A percentile compares a stretch with the other conserved stretches of the same genome.
Evolutionary conservation across 352 stramenopile genomes (phyloP).

Genomic region (Phytophthora litchii): DNA sequence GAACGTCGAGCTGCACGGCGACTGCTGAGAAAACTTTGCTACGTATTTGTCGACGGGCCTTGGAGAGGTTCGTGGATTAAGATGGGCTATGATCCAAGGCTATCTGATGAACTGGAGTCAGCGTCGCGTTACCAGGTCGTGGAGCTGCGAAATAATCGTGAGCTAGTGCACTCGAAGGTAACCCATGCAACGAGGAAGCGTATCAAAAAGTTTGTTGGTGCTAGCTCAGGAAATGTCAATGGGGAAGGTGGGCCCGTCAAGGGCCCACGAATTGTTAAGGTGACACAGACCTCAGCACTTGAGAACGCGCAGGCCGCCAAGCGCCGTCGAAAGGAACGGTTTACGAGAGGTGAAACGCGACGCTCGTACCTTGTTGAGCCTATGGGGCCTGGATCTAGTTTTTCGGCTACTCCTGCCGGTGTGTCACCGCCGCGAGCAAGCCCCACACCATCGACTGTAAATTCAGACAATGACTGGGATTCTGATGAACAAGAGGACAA

Average conservation of each 20-base stretch:
- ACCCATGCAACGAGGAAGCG: constrained; percentile 71
- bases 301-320: constrained; percentile 72
- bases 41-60: constrained; percentile 84
- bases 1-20: constrained; percentile 68
- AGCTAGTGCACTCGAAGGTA: constrained; percentile 82
- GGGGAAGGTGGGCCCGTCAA: constrained; percentile 56
- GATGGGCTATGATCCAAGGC: constrained; percentile 80
- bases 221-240: constrained; percentile 29
- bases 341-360: constrained; percentile 64
- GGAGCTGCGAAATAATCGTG: constrained; percentile 80
- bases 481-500: constrained; percentile 50
- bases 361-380: constrained; percentile 66
- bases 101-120: constrained; percentile 30
- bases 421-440: constrained; percentile 17
- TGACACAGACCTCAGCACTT: constrained; percentile 71
- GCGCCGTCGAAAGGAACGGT: constrained; percentile 69
- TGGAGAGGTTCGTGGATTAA: constrained; percentile 85
- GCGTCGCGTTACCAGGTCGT: constrained; percentile 76
- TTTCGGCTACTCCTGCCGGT: constrained; percentile 5
- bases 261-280: constrained; percentile 73
- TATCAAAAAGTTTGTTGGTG: constrained; percentile 59
- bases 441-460: constrained; percentile 19
- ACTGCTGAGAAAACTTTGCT: constrained; percentile 75
- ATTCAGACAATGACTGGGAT: constrained; percentile 46
- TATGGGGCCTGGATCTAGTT: constrained; percentile 1